These are phyloP conservation scores for Poronia punctata DNA, from an alignment of 495 filamentous ascomycete species.

Conservation along the genomic window DNA sequence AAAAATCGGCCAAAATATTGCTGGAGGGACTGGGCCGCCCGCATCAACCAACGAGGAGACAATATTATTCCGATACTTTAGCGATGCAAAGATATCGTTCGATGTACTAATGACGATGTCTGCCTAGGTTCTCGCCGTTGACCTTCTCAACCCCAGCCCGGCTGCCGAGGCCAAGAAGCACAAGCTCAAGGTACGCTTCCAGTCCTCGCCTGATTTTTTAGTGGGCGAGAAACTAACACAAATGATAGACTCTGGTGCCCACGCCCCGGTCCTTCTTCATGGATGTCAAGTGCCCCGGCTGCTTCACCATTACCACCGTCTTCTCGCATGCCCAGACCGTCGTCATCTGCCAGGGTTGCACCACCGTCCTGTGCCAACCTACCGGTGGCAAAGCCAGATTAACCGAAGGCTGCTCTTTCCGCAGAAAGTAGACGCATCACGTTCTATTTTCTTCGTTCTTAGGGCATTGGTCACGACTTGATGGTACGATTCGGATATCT, in stretches of 20 bases:
- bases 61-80: too few relatives aligned
- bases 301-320: constrained; percentile 99
- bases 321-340: constrained; percentile 99
- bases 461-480: constrained; percentile 38
- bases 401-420: constrained; percentile 98
- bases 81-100: too few relatives aligned
- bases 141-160: constrained; percentile 97
- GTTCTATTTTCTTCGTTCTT: constrained; percentile 41
- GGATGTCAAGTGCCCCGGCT: constrained; percentile 99
- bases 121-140: constrained; percentile 95
- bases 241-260: constrained; percentile 76
- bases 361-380: constrained; percentile 94
- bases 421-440: constrained; percentile 80
- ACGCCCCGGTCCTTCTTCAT: constrained; percentile 98
- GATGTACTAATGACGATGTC: constrained; percentile 32
- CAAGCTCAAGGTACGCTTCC: constrained; percentile 88
- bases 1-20: too few relatives aligned
- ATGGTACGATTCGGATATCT: constrained; percentile 42
- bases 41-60: too few relatives aligned
- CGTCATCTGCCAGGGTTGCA: constrained; percentile 98
- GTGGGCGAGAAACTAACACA: too few relatives aligned
- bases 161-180: constrained; percentile 95
- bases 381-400: constrained; percentile 96
- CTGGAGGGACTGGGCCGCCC: too few relatives aligned
- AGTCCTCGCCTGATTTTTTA: neutral